phyloP scores from a whole-genome alignment of 257 asterid genomes.

The Scutellaria galericulata region DNA sequence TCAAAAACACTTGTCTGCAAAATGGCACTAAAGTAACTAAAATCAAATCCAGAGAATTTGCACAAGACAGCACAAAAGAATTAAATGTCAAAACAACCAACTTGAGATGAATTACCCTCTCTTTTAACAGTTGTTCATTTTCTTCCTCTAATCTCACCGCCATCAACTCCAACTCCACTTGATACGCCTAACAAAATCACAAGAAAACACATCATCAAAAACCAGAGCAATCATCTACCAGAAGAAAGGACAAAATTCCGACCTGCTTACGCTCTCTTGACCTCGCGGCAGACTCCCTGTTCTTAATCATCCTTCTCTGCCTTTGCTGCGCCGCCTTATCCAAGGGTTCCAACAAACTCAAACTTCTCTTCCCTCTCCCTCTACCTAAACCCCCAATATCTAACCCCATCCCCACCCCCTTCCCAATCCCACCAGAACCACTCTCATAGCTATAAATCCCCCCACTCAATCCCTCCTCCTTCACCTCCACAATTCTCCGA shows the following conservation, averaged over 20 bases:
- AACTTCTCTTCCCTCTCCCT: constrained; percentile 65
- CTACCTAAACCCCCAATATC: constrained; percentile 46
- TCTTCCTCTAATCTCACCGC: constrained; percentile 83
- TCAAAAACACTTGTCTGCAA: background rate
- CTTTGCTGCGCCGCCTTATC: constrained; percentile 73
- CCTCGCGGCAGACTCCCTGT: constrained; percentile 97
- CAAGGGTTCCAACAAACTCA: constrained; percentile 75
- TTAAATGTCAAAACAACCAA: constrained; percentile 1
- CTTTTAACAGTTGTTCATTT: constrained; percentile 68
- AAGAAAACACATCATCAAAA: constrained; percentile 21
- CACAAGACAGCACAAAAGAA: constrained; percentile 5
- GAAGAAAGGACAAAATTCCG: constrained; percentile 9
- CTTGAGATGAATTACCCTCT: constrained; percentile 56
- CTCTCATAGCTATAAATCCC: constrained; percentile 32
- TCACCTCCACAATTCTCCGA: constrained; percentile 46
- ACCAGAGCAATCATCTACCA: constrained; percentile 16
- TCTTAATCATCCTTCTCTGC: constrained; percentile 94
- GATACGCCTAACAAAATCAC: constrained; percentile 63
- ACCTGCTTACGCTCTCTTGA: constrained; percentile 99
- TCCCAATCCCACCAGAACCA: constrained; percentile 40
- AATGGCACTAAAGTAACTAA: background rate
- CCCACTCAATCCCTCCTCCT: constrained; percentile 49
- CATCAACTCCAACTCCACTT: constrained; percentile 86
- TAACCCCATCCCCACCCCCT: constrained; percentile 42
- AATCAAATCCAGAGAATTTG: background rate